Evolutionary conservation across 768 basidiomycete genomes (phyloP).

Genomic region (Tricholoma terreum): DNA sequence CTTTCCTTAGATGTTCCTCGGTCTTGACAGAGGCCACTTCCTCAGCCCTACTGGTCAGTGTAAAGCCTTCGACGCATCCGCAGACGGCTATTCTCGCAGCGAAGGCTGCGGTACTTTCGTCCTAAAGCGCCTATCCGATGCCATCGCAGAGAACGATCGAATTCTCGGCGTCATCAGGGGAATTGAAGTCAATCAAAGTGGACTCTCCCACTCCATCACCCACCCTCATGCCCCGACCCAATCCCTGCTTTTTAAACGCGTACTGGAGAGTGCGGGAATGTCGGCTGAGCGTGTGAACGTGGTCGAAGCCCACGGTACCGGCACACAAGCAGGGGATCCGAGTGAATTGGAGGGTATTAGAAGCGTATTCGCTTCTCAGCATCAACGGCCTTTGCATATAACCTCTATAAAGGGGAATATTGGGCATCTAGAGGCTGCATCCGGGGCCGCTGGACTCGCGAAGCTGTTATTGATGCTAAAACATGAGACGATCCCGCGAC

Average conservation of each 20-base stretch:
- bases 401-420: slow-evolving; percentile 73
- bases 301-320: slow-evolving; percentile 75
- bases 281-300: slow-evolving; percentile 49
- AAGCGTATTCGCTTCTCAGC: slow-evolving; percentile 44
- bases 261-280: slow-evolving; percentile 45
- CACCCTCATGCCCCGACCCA: slow-evolving; percentile 68
- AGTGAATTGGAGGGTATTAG: slow-evolving; percentile 64
- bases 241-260: slow-evolving; percentile 45
- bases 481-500: slow-evolving; percentile 52
- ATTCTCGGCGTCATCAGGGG: slow-evolving; percentile 69
- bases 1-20: slow-evolving; percentile 58
- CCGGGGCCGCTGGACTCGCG: slow-evolving; percentile 67
- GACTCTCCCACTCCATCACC: slow-evolving; percentile 64
- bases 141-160: slow-evolving; percentile 61
- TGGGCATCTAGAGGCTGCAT: slow-evolving; percentile 74
- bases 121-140: slow-evolving; percentile 67
- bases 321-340: slow-evolving; percentile 68
- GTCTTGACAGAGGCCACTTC: slow-evolving; percentile 67
- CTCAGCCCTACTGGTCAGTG: slow-evolving; percentile 65
- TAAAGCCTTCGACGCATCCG: slow-evolving; percentile 66
- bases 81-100: slow-evolving; percentile 69
- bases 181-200: slow-evolving; percentile 71
- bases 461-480: slow-evolving; percentile 70
- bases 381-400: slow-evolving; percentile 56
- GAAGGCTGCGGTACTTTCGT: slow-evolving; percentile 74